A percentile compares a stretch with the other conserved stretches of the same genome.
phyloP scores from a whole-genome alignment of 1,139 yeast genomes.

The Blastobotrys arbuscula region DNA sequence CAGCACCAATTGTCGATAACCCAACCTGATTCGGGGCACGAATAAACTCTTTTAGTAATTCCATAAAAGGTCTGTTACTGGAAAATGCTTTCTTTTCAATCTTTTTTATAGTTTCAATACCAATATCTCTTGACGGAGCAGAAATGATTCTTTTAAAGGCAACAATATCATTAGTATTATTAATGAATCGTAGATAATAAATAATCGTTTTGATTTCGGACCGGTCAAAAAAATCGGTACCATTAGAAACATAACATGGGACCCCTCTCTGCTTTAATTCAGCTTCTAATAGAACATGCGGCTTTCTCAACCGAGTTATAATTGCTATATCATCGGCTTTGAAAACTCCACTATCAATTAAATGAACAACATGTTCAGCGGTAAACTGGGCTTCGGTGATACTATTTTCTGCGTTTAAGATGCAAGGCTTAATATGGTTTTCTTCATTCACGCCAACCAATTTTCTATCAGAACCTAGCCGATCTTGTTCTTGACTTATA shows the following conservation, averaged over 20 bases:
- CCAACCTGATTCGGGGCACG: not conserved
- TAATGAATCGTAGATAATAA: constrained; percentile 58
- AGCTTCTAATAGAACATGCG: constrained; percentile 56
- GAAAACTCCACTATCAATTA: constrained; percentile 32
- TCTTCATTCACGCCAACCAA: constrained; percentile 10
- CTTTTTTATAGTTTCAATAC: constrained; percentile 36
- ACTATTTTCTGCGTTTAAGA: constrained; percentile 38
- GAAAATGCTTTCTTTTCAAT: no score
- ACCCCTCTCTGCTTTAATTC: constrained; percentile 50
- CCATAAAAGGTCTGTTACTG: no score
- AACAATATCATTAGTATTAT: constrained; percentile 51
- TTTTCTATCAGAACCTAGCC: constrained; percentile 17
- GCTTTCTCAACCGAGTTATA: constrained; percentile 57
- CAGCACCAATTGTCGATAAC: not conserved
- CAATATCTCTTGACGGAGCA: constrained; percentile 67
- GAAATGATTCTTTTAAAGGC: constrained; percentile 56
- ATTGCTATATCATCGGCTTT: constrained; percentile 60
- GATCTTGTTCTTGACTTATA: constrained; percentile 52
- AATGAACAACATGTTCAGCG: constrained; percentile 44
- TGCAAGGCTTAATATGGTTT: constrained; percentile 38
- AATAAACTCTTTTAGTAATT: no score
- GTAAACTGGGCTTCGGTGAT: constrained; percentile 55
- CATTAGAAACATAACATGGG: constrained; percentile 64
- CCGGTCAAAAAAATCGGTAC: constrained; percentile 75
- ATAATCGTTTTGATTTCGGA: constrained; percentile 60